Conservation (phyloP, 2,329 filamentous ascomycete genomes). For the Aspergillus vadensis region DNA sequence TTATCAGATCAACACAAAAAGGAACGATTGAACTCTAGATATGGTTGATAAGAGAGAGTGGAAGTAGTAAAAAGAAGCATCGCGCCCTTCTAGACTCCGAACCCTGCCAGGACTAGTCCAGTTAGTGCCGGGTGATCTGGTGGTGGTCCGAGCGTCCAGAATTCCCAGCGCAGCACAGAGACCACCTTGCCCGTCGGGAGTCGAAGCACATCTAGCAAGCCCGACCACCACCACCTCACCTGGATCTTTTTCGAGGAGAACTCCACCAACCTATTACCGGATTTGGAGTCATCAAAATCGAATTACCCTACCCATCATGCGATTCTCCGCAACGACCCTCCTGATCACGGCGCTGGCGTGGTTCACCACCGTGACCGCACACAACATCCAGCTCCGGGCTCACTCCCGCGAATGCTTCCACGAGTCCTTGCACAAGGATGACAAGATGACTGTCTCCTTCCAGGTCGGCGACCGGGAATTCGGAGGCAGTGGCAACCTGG, state of each 20-base stretch:
- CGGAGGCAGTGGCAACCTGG: slow-evolving; percentile 88
- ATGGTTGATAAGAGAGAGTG: too few species aligned
- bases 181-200: slow-evolving; percentile 39
- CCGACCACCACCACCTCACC: slow-evolving; percentile 14
- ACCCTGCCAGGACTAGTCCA: too few species aligned
- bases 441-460: slow-evolving; percentile 98
- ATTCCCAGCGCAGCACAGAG: slow-evolving; percentile 27
- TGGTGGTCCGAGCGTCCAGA: slow-evolving; percentile 40
- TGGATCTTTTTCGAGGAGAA: slow-evolving; percentile 3
- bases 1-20: too few species aligned
- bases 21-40: too few species aligned
- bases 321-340: slow-evolving; percentile 42
- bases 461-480: slow-evolving; percentile 97
- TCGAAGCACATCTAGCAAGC: slow-evolving; percentile 14
- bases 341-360: slow-evolving; percentile 57
- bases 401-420: slow-evolving; percentile 98
- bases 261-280: neutral
- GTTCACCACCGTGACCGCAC: slow-evolving; percentile 68
- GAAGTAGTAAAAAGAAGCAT: neutral
- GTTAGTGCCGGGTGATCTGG: slow-evolving; percentile 16
- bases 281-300: neutral
- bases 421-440: slow-evolving; percentile 86
- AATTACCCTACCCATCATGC: slow-evolving; percentile 36
- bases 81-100: neutral
- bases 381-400: slow-evolving; percentile 94